Percentiles rank a stretch among this genome's conserved stretches.
phyloP scores from a whole-genome alignment of 2,329 filamentous ascomycete species.

The Epichloe glyceriae region DNA sequence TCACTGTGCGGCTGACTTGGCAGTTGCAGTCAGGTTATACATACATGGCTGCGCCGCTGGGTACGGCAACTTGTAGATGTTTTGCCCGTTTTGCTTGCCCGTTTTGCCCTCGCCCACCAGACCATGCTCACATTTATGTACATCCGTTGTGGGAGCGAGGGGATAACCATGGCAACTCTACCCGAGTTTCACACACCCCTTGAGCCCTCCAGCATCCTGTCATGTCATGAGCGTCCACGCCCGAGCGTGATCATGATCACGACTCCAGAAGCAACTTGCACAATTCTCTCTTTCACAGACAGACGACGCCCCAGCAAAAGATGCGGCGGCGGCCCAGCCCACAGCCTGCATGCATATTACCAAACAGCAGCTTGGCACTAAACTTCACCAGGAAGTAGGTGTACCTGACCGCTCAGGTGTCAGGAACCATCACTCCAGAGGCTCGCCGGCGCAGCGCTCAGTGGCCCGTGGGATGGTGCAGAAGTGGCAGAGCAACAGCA shows the following conservation, averaged over 20 bases:
- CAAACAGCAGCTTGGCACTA: conserved; percentile 10
- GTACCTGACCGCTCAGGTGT: conserved; percentile 14
- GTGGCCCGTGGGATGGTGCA: background rate
- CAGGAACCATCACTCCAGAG: conserved; percentile 13
- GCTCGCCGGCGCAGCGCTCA: background rate
- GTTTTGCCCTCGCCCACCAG: no score
- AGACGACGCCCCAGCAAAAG: conserved; percentile 17
- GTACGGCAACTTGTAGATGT: no score
- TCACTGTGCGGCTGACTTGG: no score
- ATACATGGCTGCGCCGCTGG: no score
- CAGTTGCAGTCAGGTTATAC: no score
- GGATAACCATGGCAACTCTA: no score
- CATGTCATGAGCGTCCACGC: background rate
- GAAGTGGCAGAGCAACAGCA: conserved; percentile 1
- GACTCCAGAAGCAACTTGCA: conserved; percentile 11
- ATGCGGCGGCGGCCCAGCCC: conserved; percentile 9
- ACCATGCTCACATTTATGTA: no score
- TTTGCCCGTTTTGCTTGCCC: no score
- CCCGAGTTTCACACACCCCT: no score
- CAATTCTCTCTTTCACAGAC: conserved; percentile 2
- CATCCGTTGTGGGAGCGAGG: no score
- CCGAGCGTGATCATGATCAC: conserved; percentile 21
- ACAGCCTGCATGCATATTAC: no score
- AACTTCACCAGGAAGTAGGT: conserved; percentile 16
- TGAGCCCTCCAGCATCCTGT: no score